Base-by-base conservation (phyloP, 345 rosid genomes). In the Linum lewisii region DNA sequence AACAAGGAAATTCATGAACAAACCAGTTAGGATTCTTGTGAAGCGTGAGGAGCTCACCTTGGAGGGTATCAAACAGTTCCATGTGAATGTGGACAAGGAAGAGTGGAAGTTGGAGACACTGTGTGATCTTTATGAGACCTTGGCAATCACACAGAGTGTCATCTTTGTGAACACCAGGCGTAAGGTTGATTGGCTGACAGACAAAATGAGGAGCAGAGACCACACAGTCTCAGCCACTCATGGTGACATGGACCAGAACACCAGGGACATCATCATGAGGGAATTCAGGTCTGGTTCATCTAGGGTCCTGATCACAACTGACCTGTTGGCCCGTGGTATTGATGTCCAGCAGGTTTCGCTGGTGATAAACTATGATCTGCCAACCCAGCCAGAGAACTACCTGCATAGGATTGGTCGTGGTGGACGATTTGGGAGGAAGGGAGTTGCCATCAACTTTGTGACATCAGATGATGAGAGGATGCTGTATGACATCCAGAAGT, bases 141-240 rank as follows among this genome's bases (percentile, higher is more conserved):
- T 76, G 60, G 78, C 78, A 44, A 79, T 79, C 59, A 79, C 81
- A 22, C 82, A 77, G 59, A 77, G 82, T 55, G 80, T 82, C 20
- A 77, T 82, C 64, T 79, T 82, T 4, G 82, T 77, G 22, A 79
- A 82, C 73, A 77, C 81, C 18, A 72, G 82, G 38, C 80, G 83
- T 65, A 82, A 82, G 69, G 82, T 82, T 0, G 86, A 82, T 59
- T 82, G 86, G 86, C 86, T 82, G 21, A 71, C 77, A 0, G 80
- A 82, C 61, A 79, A 52, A 13, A 52, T 52, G 56, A 21, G 56
- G 24, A 52, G 24, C 25, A 21, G 56, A 21, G 56, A 52, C 72
- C 84, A 77, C 72, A 77, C 81, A 0, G 83, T 81, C 16, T 81
- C 85, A 5, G 82, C 82, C 6, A 76, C 83, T 2, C 78, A 72